Evolutionary conservation across 305 asterid genomes (phyloP), one percentile per base, ranked within the genome.

Genomic region (Striga hermonthica): DNA sequence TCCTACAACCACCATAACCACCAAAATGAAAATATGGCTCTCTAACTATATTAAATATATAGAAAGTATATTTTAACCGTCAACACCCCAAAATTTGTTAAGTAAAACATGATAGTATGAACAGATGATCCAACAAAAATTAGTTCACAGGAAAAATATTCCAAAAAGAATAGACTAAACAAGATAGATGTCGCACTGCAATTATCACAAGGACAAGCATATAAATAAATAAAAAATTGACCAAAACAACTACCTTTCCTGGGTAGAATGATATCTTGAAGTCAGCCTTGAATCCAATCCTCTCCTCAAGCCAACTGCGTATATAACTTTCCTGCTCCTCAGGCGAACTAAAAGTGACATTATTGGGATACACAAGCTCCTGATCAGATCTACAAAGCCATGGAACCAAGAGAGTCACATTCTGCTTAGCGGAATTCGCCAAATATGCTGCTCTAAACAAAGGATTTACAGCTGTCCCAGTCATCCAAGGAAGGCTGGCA

Each of bases 401-500:
- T 48, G 99, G 99, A 81, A 93, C 93, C 86, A 93, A 79, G 39
- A 93, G 86, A 0, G 96, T 90, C 69, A 93, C 99, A 74, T 88
- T 82, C 79, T 90, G 99, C 72, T 90, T 66, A 39, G 82, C 87
- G 60, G 91, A 79, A 70, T 90, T 84, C 44, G 99, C 95, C 72
- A 94, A 75, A 81, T 85, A 94, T 11, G 99, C 99, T 6, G 99
- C 99, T 59, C 99, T 89, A 76, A 90, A 94, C 73, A 94, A 83
- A 34, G 99, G 99, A 73, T 94, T 94, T 62, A 94, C 95, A 73
- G 99, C 95, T 56, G 99, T 94, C 71, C 97, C 99, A 0, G 99
- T 94, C 98, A 94, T 90, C 99, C 99, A 94, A 70, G 99, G 99
- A 75, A 94, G 99, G 80, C 99, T 94, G 68, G 99, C 97, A 14